phyloP scores from a whole-genome alignment of 176 grass and related monocot species.

The Echinochloa phyllopogon region DNA sequence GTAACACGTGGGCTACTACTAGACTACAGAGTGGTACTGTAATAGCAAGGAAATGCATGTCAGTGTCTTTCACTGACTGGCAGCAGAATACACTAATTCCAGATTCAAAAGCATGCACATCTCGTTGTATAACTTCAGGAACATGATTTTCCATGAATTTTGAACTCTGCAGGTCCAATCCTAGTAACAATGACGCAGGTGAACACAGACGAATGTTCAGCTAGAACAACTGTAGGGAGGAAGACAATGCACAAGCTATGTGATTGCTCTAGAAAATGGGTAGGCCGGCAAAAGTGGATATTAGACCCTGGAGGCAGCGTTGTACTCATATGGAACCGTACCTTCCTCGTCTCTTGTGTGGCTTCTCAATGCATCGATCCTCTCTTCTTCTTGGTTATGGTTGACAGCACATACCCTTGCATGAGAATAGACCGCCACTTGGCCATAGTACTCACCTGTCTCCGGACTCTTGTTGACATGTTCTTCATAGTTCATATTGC shows the following conservation, averaged over 20 bases:
- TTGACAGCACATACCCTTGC: constrained; percentile 29
- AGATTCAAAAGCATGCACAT: not conserved
- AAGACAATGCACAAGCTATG: not conserved
- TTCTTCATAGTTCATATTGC: constrained; percentile 48
- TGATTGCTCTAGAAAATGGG: not conserved
- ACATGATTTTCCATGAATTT: constrained; percentile 11
- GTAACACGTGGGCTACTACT: no score
- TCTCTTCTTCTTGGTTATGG: constrained; percentile 50
- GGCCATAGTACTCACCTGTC: constrained; percentile 32
- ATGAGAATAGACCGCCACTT: constrained; percentile 52
- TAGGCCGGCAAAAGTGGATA: constrained; percentile 13
- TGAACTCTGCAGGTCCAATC: not conserved
- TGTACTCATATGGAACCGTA: constrained; percentile 48
- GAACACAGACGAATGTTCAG: not conserved
- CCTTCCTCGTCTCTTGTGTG: constrained; percentile 51
- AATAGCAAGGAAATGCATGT: no score
- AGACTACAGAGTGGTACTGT: not conserved
- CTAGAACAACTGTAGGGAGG: not conserved
- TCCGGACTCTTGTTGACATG: constrained; percentile 48
- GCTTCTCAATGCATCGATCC: constrained; percentile 55
- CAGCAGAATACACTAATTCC: not conserved
- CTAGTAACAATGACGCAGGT: not conserved
- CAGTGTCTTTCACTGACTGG: not conserved
- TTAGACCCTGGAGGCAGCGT: constrained; percentile 48
- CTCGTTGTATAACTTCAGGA: not conserved